A percentile compares a stretch with the other conserved stretches of the same genome.
These are phyloP conservation scores for Neostapfia colusana DNA, from an alignment of 176 grass and related monocot genomes.

Conservation along the genomic window DNA sequence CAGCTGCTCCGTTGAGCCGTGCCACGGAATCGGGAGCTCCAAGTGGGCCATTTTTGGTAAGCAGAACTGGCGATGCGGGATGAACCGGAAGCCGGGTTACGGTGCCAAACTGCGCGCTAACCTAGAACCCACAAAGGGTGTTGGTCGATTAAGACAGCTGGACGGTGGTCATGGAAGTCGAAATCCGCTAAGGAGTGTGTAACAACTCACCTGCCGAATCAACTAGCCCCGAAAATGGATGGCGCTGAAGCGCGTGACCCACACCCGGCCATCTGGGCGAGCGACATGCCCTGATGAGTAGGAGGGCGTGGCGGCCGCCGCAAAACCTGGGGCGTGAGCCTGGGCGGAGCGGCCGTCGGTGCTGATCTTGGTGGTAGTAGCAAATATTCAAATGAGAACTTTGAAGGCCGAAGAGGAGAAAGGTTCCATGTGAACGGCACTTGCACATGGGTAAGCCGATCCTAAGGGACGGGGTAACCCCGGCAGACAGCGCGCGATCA, in stretches of 20 bases:
- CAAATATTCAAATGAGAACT: slow-evolving; percentile 83
- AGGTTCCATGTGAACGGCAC: slow-evolving; percentile 81
- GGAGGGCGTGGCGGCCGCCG: slow-evolving; percentile 54
- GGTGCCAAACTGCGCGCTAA: no score
- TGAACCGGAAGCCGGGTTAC: no score
- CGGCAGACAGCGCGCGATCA: background rate
- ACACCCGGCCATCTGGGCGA: slow-evolving; percentile 59
- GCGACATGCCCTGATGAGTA: slow-evolving; percentile 9
- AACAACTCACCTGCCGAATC: slow-evolving; percentile 85
- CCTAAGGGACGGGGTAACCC: slow-evolving; percentile 36
- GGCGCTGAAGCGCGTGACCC: slow-evolving; percentile 57
- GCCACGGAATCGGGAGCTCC: slow-evolving; percentile 57
- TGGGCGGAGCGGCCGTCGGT: slow-evolving; percentile 56
- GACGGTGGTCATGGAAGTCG: no score
- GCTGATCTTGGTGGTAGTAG: slow-evolving; percentile 72
- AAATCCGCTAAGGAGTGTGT: slow-evolving; percentile 44
- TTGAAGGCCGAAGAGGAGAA: slow-evolving; percentile 83
- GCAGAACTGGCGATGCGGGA: no score
- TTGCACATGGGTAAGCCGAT: slow-evolving; percentile 67
- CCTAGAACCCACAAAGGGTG: slow-evolving; percentile 31
- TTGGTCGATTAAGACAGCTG: slow-evolving; percentile 43
- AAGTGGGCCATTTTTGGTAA: slow-evolving; percentile 52
- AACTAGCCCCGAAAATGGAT: slow-evolving; percentile 85
- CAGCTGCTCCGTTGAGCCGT: slow-evolving; percentile 49
- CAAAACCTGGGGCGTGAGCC: slow-evolving; percentile 62